phyloP scores from a whole-genome alignment of 2,329 filamentous ascomycete genomes.

The Tolypocladium cylindrosporum region DNA sequence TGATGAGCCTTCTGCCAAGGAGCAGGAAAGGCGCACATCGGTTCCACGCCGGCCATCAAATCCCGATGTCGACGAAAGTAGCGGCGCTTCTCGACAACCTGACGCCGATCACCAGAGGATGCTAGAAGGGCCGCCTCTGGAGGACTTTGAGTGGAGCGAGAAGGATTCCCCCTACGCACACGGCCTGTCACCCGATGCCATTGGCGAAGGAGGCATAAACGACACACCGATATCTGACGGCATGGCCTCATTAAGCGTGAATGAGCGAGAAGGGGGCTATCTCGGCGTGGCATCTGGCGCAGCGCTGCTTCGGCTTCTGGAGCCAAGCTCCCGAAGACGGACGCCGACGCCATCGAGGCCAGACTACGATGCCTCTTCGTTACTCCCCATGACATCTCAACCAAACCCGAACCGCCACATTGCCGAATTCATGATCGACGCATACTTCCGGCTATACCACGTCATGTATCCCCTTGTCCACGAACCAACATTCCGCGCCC shows the following conservation, averaged over 20 bases:
- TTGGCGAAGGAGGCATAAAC: slow-evolving; percentile 7
- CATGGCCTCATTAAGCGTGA: slow-evolving; percentile 25
- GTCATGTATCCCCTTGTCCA: slow-evolving; percentile 35
- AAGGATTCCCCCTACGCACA: slow-evolving; percentile 16
- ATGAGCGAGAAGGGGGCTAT: slow-evolving; percentile 30
- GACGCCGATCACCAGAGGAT: slow-evolving; percentile 12
- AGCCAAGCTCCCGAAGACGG: slow-evolving; percentile 17
- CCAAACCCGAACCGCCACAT: slow-evolving; percentile 23
- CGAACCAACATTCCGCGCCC: slow-evolving; percentile 32
- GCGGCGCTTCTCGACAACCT: neutral
- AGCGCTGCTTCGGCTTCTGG: slow-evolving; percentile 28
- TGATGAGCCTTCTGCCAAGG: neutral
- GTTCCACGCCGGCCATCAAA: neutral
- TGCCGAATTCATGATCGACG: slow-evolving; percentile 23
- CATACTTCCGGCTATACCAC: slow-evolving; percentile 35
- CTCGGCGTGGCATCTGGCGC: slow-evolving; percentile 34
- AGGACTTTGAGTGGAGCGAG: slow-evolving; percentile 28
- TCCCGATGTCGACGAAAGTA: neutral
- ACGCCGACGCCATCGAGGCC: slow-evolving; percentile 9
- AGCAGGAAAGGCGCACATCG: neutral
- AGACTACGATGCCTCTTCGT: slow-evolving; percentile 1
- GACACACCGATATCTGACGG: slow-evolving; percentile 23
- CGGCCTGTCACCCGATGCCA: slow-evolving; percentile 13
- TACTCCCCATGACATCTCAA: slow-evolving; percentile 11
- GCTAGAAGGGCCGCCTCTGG: slow-evolving; percentile 21